Conservation (phyloP, 176 grass and related monocot species). For the Zea luxurians region DNA sequence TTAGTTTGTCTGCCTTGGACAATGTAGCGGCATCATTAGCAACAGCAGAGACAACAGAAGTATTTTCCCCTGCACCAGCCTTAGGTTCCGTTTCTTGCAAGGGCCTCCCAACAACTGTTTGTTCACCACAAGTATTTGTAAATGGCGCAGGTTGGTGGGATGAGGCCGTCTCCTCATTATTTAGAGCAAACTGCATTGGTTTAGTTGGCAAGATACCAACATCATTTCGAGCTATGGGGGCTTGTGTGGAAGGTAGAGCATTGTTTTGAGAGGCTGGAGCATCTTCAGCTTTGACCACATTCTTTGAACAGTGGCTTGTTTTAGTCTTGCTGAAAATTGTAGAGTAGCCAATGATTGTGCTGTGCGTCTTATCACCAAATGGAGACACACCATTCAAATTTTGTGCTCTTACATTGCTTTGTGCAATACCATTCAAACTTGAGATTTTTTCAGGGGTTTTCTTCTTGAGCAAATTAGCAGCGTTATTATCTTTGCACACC, state of each 20-base stretch:
- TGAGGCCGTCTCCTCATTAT: neutral
- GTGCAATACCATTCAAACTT: constrained; percentile 34
- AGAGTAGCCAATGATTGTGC: constrained; percentile 24
- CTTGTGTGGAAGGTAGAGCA: neutral
- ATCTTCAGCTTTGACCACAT: constrained; percentile 37
- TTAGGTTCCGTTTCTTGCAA: constrained; percentile 17
- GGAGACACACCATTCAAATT: constrained; percentile 33
- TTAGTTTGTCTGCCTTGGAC: constrained; percentile 4
- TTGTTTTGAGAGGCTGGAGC: constrained; percentile 7
- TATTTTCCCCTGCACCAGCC: neutral
- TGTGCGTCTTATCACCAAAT: constrained; percentile 32
- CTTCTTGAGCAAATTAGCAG: constrained; percentile 44
- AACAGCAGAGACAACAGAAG: neutral
- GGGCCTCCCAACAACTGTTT: constrained; percentile 15
- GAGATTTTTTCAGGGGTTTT: constrained; percentile 44
- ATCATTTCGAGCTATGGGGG: constrained; percentile 17
- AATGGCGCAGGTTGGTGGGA: constrained; percentile 18
- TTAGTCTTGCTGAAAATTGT: constrained; percentile 8
- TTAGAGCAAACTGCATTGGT: constrained; percentile 20
- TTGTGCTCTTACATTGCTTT: constrained; percentile 22
- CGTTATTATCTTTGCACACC: constrained; percentile 34
- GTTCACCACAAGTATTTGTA: constrained; percentile 7
- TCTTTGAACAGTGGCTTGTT: constrained; percentile 21
- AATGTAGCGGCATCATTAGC: neutral
- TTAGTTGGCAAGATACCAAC: constrained; percentile 19